phyloP scores from a whole-genome alignment of 2,329 filamentous ascomycete species.

The Phoma sp. region DNA sequence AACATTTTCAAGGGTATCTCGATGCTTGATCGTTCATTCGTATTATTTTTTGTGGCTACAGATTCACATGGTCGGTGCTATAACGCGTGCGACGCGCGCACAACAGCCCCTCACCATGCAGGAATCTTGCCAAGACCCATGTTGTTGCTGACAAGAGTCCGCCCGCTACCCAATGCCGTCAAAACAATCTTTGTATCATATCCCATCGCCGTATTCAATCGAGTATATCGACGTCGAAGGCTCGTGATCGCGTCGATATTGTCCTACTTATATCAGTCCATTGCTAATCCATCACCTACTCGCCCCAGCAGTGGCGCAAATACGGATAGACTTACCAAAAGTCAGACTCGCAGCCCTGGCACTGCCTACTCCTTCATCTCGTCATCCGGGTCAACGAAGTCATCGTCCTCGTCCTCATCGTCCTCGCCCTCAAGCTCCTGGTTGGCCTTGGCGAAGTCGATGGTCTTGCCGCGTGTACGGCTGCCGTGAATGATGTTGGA shows the following conservation, averaged over 20 bases:
- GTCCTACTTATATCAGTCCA: conserved; percentile 17
- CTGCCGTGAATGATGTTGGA: conserved; percentile 79
- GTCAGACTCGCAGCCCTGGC: conserved; percentile 13
- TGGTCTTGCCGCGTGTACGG: conserved; percentile 89
- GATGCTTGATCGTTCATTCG: conserved; percentile 15
- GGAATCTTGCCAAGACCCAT: conserved; percentile 35
- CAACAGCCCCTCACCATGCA: conserved; percentile 25
- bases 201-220: conserved; percentile 9
- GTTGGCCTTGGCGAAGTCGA: conserved; percentile 92
- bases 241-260: conserved; percentile 31
- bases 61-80: conserved; percentile 18
- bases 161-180: conserved; percentile 36
- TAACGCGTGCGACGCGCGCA: conserved; percentile 23
- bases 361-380: conserved; percentile 69
- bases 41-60: conserved; percentile 22
- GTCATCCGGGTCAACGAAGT: conserved; percentile 70
- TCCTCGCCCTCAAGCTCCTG: conserved; percentile 77
- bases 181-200: conserved; percentile 26
- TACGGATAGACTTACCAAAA: conserved; percentile 27
- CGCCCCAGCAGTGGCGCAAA: background rate
- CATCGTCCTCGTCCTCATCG: conserved; percentile 79
- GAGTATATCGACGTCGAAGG: conserved; percentile 23
- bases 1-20: background rate
- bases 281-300: background rate
- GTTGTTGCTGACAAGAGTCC: conserved; percentile 19